Evolutionary conservation across 192 early-diverging fungal genomes (phyloP).

Genomic region (Spizellomyces sp.): DNA sequence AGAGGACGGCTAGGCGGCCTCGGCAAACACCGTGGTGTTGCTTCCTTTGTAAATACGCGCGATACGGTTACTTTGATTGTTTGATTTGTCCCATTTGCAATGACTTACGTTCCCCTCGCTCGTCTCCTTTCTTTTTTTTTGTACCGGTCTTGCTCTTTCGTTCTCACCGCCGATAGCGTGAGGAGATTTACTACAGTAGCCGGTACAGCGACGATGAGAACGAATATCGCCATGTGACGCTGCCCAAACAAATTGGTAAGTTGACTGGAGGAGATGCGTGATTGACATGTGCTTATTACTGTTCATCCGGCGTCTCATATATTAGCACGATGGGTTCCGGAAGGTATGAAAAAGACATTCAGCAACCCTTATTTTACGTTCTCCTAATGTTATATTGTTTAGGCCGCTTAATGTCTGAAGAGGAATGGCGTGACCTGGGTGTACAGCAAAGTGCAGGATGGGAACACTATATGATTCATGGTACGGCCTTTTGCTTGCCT

Average conservation of each 20-base stretch:
- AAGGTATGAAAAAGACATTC: not conserved
- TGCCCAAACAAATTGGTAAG: slow-evolving; percentile 37
- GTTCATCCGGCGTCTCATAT: not conserved
- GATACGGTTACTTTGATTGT: too few species aligned
- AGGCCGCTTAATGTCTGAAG: slow-evolving; percentile 30
- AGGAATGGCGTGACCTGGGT: slow-evolving; percentile 36
- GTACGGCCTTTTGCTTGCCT: not conserved
- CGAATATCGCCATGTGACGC: slow-evolving; percentile 42
- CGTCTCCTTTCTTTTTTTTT: not conserved
- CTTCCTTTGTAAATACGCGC: too few species aligned
- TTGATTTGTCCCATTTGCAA: too few species aligned
- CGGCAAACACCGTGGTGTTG: too few species aligned
- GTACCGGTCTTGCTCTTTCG: not conserved
- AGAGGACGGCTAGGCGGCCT: too few species aligned
- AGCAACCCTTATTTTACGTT: too few species aligned
- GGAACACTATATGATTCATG: slow-evolving; percentile 42
- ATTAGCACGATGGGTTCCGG: slow-evolving; percentile 21
- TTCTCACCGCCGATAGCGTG: slow-evolving; percentile 3
- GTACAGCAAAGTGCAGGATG: slow-evolving; percentile 30
- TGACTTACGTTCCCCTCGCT: not conserved
- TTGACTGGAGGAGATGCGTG: not conserved
- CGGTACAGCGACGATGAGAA: slow-evolving; percentile 33
- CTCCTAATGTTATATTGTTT: slow-evolving; percentile 1
- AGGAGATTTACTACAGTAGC: slow-evolving; percentile 35
- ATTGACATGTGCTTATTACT: not conserved